A percentile compares a stretch with the other conserved stretches of the same genome.
Evolutionary conservation across 768 basidiomycete genomes (phyloP).

Genomic region (Dioszegia aurantiaca): DNA sequence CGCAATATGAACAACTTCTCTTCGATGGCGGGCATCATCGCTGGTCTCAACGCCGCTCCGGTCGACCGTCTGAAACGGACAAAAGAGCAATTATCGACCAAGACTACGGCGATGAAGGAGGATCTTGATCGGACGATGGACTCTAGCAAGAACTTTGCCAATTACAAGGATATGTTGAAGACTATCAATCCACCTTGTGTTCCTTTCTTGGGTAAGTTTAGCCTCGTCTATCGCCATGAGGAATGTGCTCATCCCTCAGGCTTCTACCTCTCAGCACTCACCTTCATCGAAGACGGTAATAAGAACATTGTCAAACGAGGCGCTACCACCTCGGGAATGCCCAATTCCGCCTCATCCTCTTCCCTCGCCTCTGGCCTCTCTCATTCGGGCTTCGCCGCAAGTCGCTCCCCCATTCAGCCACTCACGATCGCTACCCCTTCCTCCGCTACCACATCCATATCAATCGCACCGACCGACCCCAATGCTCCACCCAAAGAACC

Average conservation of each 20-base stretch:
- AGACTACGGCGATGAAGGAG: conserved; percentile 68
- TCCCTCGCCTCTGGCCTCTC: conserved; percentile 22
- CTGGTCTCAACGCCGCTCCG: conserved; percentile 88
- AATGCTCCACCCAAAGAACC: conserved; percentile 15
- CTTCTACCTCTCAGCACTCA: conserved; percentile 89
- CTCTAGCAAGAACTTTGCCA: conserved; percentile 88
- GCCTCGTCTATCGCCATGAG: background rate
- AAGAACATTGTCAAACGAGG: conserved; percentile 64
- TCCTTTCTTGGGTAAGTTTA: conserved; percentile 79
- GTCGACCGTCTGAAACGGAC: conserved; percentile 89
- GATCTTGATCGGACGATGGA: conserved; percentile 86
- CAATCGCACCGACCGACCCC: background rate
- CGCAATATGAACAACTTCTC: conserved; percentile 88
- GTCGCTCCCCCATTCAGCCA: conserved; percentile 10
- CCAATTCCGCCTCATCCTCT: conserved; percentile 27
- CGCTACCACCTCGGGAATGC: conserved; percentile 15
- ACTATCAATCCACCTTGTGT: conserved; percentile 87
- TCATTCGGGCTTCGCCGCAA: background rate
- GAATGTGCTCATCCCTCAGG: conserved; percentile 58
- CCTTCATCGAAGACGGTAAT: conserved; percentile 98
- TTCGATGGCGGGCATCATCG: conserved; percentile 92
- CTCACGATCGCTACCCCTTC: background rate
- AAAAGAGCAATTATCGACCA: conserved; percentile 80
- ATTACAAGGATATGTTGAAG: conserved; percentile 80
- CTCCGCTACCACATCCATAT: background rate